phyloP scores from a whole-genome alignment of 1,139 yeast genomes.

The Kodamaea anthophila region DNA sequence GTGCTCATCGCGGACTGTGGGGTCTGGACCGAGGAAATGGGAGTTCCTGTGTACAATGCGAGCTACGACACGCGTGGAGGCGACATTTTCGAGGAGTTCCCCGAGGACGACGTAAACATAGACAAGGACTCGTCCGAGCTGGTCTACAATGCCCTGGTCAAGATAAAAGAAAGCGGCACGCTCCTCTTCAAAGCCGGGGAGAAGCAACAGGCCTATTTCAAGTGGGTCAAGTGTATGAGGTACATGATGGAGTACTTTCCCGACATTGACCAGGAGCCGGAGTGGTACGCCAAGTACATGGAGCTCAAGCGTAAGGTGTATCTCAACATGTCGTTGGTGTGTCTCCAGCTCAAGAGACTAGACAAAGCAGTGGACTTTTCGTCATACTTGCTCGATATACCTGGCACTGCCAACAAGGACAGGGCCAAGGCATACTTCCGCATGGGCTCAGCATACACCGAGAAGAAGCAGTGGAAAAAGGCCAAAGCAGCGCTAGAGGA shows the following conservation, averaged over 20 bases:
- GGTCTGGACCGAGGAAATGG: slow-evolving; percentile 48
- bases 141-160: slow-evolving; percentile 45
- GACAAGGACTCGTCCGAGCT: slow-evolving; percentile 52
- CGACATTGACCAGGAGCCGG: slow-evolving; percentile 59
- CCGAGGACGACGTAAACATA: slow-evolving; percentile 59
- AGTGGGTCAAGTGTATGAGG: slow-evolving; percentile 57
- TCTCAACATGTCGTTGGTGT: slow-evolving; percentile 51
- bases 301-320: slow-evolving; percentile 56
- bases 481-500: slow-evolving; percentile 42
- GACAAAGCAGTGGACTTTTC: slow-evolving; percentile 46
- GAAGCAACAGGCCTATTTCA: slow-evolving; percentile 46
- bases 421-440: slow-evolving; percentile 60
- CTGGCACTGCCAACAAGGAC: slow-evolving; percentile 30
- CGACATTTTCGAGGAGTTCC: slow-evolving; percentile 68
- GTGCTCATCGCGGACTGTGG: slow-evolving; percentile 62
- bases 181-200: slow-evolving; percentile 49
- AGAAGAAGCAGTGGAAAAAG: slow-evolving; percentile 39
- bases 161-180: slow-evolving; percentile 64
- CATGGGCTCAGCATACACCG: slow-evolving; percentile 45
- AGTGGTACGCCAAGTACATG: slow-evolving; percentile 42
- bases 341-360: slow-evolving; percentile 43
- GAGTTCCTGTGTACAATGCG: slow-evolving; percentile 55
- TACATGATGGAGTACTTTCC: slow-evolving; percentile 70
- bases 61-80: slow-evolving; percentile 58
- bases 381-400: slow-evolving; percentile 49